Evolutionary conservation across 345 rosid species (phyloP).

Genomic region (Carallia brachiata): DNA sequence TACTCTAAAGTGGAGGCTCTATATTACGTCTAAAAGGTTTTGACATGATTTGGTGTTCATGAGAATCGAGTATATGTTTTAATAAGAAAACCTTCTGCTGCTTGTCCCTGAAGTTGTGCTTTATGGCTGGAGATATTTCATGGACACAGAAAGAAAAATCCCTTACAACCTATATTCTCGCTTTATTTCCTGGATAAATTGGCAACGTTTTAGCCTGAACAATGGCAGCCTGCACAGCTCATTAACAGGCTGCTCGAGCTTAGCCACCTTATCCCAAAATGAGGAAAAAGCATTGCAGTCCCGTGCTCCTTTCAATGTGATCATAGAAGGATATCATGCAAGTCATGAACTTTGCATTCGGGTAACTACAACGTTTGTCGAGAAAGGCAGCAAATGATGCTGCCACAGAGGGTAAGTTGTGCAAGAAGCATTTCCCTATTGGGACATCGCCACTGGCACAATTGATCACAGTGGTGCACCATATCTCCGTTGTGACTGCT

Average conservation of each 20-base stretch:
- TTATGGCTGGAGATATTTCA: no score
- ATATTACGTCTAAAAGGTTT: no score
- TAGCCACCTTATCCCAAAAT: background rate
- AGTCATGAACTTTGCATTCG: conserved; percentile 10
- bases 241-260: conserved; percentile 14
- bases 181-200: no score
- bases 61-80: no score
- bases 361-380: conserved; percentile 24
- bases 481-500: conserved; percentile 20
- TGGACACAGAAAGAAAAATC: no score
- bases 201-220: no score
- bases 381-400: conserved; percentile 20
- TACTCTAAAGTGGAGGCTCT: background rate
- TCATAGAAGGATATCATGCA: conserved; percentile 13
- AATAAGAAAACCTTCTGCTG: no score
- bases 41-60: no score
- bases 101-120: no score
- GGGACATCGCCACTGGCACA: conserved; percentile 19
- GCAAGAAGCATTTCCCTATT: conserved; percentile 20
- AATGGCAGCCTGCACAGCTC: conserved; percentile 10
- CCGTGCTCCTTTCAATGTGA: conserved; percentile 19
- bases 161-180: no score
- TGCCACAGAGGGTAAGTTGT: conserved; percentile 28
- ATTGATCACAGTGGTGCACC: conserved; percentile 26
- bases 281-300: conserved; percentile 9